These are phyloP conservation scores for Gossypium schwendimanii DNA, from an alignment of 441 rosid genomes.

Conservation along the genomic window DNA sequence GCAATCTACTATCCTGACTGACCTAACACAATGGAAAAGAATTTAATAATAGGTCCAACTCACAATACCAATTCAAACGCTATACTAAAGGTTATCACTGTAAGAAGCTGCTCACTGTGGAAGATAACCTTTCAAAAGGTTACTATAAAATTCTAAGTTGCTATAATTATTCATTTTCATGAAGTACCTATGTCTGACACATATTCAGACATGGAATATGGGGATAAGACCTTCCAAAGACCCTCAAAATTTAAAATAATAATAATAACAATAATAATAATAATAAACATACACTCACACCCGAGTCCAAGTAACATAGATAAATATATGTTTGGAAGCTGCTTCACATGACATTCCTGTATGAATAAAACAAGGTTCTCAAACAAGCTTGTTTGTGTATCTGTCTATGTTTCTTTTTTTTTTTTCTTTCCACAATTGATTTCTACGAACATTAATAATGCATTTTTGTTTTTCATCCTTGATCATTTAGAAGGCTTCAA, in stretches of 20 bases:
- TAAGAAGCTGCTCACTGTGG: background rate
- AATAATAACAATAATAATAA: too few relatives aligned
- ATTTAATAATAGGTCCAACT: constrained; percentile 19
- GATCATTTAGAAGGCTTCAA: background rate
- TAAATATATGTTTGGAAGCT: background rate
- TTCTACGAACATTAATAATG: background rate
- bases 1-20: constrained; percentile 98
- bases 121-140: background rate
- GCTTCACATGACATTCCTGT: background rate
- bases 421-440: background rate
- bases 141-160: background rate
- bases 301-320: background rate
- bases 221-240: too few relatives aligned
- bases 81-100: background rate
- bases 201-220: background rate
- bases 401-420: background rate
- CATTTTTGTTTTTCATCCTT: background rate
- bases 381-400: background rate
- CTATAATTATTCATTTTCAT: background rate
- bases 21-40: constrained; percentile 20
- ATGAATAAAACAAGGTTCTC: constrained; percentile 5
- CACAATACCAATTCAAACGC: background rate
- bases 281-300: background rate
- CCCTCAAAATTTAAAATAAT: too few relatives aligned
- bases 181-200: background rate